Conservation (phyloP, 345 rosid species). For the Gossypium australe region DNA sequence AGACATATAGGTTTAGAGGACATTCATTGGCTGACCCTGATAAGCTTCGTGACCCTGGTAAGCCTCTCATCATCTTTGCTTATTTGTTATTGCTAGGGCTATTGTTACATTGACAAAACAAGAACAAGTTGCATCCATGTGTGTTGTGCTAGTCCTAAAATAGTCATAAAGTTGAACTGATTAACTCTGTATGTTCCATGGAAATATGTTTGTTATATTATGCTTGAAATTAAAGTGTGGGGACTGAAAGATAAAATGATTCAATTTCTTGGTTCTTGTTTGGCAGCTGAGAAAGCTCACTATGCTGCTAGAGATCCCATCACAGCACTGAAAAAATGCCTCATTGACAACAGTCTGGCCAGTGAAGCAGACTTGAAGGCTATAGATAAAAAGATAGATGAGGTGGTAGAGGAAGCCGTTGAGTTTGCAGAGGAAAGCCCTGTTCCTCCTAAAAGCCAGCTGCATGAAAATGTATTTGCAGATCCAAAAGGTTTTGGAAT, state of each 20-base stretch:
- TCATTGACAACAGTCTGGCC: constrained; percentile 54
- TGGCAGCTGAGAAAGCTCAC: constrained; percentile 74
- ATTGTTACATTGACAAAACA: not conserved
- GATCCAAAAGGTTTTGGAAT: constrained; percentile 84
- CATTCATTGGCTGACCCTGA: constrained; percentile 91
- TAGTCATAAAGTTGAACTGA: not conserved
- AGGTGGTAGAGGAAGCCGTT: constrained; percentile 65
- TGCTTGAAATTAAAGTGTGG: not conserved
- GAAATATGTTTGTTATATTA: not conserved
- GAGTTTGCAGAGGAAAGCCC: constrained; percentile 80
- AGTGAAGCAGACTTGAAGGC: constrained; percentile 61
- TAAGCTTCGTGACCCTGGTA: constrained; percentile 88
- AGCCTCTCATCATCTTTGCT: constrained; percentile 15
- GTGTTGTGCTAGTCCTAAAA: not conserved
- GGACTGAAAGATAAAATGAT: not conserved
- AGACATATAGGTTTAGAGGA: constrained; percentile 84
- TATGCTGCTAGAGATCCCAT: constrained; percentile 81
- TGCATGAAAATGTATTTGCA: constrained; percentile 73
- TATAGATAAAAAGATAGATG: constrained; percentile 73
- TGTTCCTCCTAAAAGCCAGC: constrained; percentile 60
- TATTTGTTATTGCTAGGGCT: not conserved
- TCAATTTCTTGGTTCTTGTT: constrained; percentile 10
- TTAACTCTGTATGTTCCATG: not conserved
- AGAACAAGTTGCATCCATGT: not conserved
- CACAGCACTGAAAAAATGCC: constrained; percentile 54